These are phyloP conservation scores for Ichthyophthirius multifiliis DNA, from an alignment of 169 alveolate species.

Conservation along the genomic window DNA sequence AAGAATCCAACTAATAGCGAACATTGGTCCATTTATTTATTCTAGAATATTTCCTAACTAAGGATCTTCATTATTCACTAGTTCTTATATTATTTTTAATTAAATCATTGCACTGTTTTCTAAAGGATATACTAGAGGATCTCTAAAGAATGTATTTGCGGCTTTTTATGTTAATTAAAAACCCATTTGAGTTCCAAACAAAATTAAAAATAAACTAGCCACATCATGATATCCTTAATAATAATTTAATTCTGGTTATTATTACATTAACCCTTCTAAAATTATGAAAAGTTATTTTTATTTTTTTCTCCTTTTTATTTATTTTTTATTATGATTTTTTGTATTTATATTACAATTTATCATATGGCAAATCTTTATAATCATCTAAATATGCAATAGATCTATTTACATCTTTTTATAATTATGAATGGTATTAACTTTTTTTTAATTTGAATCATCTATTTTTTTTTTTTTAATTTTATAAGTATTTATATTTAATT, in stretches of 20 bases:
- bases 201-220: slow-evolving; percentile 38
- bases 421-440: not conserved
- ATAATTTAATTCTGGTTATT: slow-evolving; percentile 22
- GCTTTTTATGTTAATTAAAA: slow-evolving; percentile 34
- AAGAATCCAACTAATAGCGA: slow-evolving; percentile 50
- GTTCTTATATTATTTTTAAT: not conserved
- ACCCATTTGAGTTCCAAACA: slow-evolving; percentile 36
- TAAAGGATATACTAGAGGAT: slow-evolving; percentile 36
- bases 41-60: not conserved
- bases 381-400: slow-evolving; percentile 10
- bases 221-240: slow-evolving; percentile 57
- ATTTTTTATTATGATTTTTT: too few relatives aligned
- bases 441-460: too few relatives aligned
- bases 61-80: not conserved
- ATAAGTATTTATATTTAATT: not conserved
- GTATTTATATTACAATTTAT: not conserved
- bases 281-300: not conserved
- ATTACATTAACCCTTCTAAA: slow-evolving; percentile 17
- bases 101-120: slow-evolving; percentile 39
- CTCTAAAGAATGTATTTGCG: slow-evolving; percentile 29
- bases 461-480: not conserved
- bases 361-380: not conserved
- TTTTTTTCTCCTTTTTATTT: not conserved
- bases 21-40: slow-evolving; percentile 34
- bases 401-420: slow-evolving; percentile 6